Evolutionary conservation across 345 rosid genomes (phyloP).

Genomic region (Nephelium lappaceum): DNA sequence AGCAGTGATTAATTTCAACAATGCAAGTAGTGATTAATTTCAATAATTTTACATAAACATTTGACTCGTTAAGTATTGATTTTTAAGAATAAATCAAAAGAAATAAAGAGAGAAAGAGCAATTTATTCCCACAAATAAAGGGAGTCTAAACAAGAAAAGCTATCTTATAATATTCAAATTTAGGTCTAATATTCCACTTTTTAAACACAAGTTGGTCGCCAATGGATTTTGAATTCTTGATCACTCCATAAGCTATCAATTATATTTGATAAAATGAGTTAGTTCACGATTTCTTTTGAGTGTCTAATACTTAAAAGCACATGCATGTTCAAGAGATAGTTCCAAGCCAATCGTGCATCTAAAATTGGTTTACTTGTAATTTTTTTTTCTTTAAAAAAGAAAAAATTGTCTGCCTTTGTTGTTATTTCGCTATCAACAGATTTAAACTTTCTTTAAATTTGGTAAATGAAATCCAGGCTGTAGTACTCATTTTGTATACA

Average conservation of each 20-base stretch:
- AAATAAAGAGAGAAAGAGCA: neutral
- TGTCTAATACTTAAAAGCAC: constrained; percentile 13
- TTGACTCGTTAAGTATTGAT: no score
- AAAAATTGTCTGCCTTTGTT: neutral
- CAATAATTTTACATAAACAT: no score
- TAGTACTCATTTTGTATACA: neutral
- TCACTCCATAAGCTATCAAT: neutral
- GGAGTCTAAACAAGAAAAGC: constrained; percentile 9
- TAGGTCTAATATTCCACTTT: neutral
- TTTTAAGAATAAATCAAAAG: no score
- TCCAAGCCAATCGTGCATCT: neutral
- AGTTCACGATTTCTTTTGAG: neutral
- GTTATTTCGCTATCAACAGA: neutral
- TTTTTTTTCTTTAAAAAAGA: neutral
- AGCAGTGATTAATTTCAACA: neutral
- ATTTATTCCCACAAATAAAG: neutral
- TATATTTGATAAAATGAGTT: neutral
- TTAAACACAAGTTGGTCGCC: neutral
- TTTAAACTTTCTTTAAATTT: no score
- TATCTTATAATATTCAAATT: neutral
- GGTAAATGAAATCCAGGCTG: neutral
- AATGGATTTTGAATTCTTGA: neutral
- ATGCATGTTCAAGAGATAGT: neutral
- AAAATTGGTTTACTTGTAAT: neutral
- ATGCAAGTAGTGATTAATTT: no score